Conservation (phyloP, 768 basidiomycete genomes). For the Calocybe indica region DNA sequence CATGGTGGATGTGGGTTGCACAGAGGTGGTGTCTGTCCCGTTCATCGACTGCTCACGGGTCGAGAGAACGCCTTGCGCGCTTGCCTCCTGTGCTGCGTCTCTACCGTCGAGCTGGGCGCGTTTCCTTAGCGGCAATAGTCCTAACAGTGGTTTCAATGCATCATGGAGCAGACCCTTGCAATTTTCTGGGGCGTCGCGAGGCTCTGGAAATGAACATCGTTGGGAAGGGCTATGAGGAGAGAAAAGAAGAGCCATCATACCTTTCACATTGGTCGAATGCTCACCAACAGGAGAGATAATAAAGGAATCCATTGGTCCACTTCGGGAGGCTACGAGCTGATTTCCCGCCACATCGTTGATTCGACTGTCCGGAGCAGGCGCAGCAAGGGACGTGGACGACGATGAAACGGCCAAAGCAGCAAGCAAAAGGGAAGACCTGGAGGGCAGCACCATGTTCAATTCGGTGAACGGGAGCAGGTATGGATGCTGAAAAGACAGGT, state of each 20-base stretch:
- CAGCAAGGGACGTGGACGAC: constrained; percentile 39
- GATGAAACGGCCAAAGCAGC: constrained; percentile 45
- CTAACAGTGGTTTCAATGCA: too few relatives aligned
- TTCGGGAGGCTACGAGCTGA: constrained; percentile 10
- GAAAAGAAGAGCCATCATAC: background rate
- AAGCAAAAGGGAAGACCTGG: constrained; percentile 42
- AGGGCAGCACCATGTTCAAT: constrained; percentile 36
- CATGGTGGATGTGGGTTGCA: too few relatives aligned
- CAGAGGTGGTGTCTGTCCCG: too few relatives aligned
- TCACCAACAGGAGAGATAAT: constrained; percentile 7
- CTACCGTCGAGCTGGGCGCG: too few relatives aligned
- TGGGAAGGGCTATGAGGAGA: background rate
- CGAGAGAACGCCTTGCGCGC: too few relatives aligned
- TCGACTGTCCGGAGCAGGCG: constrained; percentile 24
- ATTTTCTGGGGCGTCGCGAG: too few relatives aligned
- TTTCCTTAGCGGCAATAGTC: too few relatives aligned
- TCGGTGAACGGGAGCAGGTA: background rate
- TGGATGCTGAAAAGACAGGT: constrained; percentile 3
- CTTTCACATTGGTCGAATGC: background rate
- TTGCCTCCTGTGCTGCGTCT: too few relatives aligned
- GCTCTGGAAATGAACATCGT: too few relatives aligned
- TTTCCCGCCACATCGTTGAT: constrained; percentile 19
- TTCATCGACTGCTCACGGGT: too few relatives aligned
- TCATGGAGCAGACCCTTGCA: too few relatives aligned
- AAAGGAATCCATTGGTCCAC: constrained; percentile 7